phyloP scores from a whole-genome alignment of 2,329 filamentous ascomycete species.

The Orbilia ellipsospora region DNA sequence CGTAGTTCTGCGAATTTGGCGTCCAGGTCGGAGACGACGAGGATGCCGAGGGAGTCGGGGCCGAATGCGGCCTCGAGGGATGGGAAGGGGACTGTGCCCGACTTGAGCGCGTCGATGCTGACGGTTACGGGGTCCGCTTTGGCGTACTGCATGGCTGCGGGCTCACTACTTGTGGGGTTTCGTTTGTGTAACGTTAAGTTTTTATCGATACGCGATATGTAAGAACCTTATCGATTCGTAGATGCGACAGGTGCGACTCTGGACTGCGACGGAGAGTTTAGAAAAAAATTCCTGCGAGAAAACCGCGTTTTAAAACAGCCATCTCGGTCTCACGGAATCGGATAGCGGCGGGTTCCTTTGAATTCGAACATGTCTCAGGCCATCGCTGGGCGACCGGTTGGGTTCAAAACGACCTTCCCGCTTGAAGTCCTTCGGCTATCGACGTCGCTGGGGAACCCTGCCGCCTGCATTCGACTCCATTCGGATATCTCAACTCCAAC shows the following conservation, averaged over 20 bases:
- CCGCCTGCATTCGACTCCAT: no score
- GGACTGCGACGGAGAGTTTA: background rate
- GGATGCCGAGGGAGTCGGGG: constrained; percentile 87
- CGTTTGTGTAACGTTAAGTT: constrained; percentile 46
- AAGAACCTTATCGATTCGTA: constrained; percentile 33
- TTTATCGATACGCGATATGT: constrained; percentile 46
- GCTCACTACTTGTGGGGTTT: no score
- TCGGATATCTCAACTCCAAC: constrained; percentile 15
- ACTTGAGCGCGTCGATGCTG: constrained; percentile 70
- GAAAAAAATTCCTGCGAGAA: constrained; percentile 16
- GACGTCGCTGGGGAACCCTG: constrained; percentile 33
- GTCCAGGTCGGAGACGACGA: constrained; percentile 89
- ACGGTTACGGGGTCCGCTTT: constrained; percentile 70
- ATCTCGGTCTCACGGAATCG: constrained; percentile 23
- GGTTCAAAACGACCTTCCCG: constrained; percentile 28
- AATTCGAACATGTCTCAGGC: constrained; percentile 43
- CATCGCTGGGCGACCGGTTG: constrained; percentile 19
- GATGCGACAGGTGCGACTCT: background rate
- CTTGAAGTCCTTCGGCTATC: constrained; percentile 42
- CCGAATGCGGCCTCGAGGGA: constrained; percentile 84
- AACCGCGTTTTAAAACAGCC: constrained; percentile 52
- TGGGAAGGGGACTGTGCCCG: constrained; percentile 71
- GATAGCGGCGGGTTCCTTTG: constrained; percentile 51
- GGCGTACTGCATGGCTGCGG: constrained; percentile 48
- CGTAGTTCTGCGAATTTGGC: constrained; percentile 77